These are phyloP conservation scores for Groenewaldozyma tartarivorans DNA, from an alignment of 805 yeast genomes.

Conservation along the genomic window DNA sequence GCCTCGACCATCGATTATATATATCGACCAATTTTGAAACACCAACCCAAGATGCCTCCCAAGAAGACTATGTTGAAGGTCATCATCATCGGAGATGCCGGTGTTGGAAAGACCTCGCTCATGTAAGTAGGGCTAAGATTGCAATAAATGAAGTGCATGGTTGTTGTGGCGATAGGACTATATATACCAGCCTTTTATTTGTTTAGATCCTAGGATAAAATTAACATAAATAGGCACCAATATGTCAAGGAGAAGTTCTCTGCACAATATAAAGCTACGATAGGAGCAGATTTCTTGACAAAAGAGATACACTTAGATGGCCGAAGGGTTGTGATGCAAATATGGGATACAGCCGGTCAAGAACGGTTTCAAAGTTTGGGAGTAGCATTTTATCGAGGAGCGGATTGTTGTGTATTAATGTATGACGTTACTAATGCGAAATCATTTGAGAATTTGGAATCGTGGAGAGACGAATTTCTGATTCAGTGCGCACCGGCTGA, in stretches of 20 bases:
- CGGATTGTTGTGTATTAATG: conserved; percentile 94
- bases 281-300: conserved; percentile 94
- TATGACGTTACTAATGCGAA: conserved; percentile 93
- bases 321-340: conserved; percentile 62
- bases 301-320: conserved; percentile 84
- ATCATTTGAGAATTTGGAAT: conserved; percentile 77
- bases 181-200: too few species aligned
- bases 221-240: conserved; percentile 71
- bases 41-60: conserved; percentile 9
- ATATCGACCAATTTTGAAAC: not conserved
- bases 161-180: too few species aligned
- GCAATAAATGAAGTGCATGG: too few species aligned
- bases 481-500: conserved; percentile 88
- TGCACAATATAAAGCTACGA: conserved; percentile 94
- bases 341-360: conserved; percentile 99
- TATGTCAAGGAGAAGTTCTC: conserved; percentile 91
- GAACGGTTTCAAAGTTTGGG: conserved; percentile 95
- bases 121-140: conserved; percentile 37
- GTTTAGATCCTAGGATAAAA: too few species aligned
- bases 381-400: conserved; percentile 95
- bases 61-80: conserved; percentile 48
- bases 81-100: conserved; percentile 91
- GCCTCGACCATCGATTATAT: not conserved
- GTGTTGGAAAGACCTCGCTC: conserved; percentile 93
- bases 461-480: conserved; percentile 93